Evolutionary conservation across 441 rosid genomes (phyloP).

Genomic region (Gossypium schwendimanii): DNA sequence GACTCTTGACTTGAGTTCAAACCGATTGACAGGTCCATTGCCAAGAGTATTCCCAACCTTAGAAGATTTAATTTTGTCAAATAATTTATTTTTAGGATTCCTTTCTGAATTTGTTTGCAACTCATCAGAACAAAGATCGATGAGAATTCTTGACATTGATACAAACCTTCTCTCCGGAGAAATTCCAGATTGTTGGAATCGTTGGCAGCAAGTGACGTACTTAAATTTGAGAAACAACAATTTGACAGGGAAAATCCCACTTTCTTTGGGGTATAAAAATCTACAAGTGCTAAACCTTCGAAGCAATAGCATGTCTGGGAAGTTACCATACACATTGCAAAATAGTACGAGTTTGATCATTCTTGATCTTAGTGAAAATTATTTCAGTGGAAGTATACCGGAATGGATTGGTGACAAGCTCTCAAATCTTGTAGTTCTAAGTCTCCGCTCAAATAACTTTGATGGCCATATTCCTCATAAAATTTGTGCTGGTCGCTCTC

Average conservation of each 20-base stretch:
- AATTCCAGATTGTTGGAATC: not conserved
- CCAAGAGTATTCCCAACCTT: not conserved
- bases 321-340: not conserved
- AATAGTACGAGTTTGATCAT: rapidly evolving
- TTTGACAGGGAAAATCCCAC: not conserved
- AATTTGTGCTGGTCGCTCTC: not conserved
- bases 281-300: not conserved
- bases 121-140: not conserved
- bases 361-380: conserved; percentile 12
- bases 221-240: not conserved
- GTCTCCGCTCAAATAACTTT: conserved; percentile 4
- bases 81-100: conserved; percentile 13
- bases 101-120: not conserved
- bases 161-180: not conserved
- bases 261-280: not conserved
- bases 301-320: not conserved
- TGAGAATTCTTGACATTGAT: not conserved
- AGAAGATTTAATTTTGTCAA: not conserved
- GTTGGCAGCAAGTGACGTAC: not conserved
- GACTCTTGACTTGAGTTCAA: conserved; percentile 2
- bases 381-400: not conserved
- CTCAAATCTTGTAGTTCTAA: not conserved
- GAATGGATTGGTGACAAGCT: conserved; percentile 8
- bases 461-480: not conserved
- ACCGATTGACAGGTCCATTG: conserved; percentile 6